phyloP scores from a whole-genome alignment of 2,329 filamentous ascomycete species.

The Polytolypa hystricis region DNA sequence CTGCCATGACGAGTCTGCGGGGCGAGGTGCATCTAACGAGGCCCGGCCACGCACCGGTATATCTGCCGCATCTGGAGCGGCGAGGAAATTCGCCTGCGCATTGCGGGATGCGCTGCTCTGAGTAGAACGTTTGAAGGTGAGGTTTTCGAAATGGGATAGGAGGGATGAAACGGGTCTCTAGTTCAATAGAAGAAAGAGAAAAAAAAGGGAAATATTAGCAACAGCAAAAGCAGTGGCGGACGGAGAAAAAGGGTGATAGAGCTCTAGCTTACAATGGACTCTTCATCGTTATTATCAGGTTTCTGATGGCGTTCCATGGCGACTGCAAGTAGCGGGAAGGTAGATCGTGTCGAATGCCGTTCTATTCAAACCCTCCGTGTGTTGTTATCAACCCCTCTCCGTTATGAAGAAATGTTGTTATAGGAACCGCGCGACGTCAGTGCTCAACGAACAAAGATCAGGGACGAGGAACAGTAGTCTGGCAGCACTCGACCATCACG shows the following conservation, averaged over 20 bases:
- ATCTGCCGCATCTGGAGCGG: conserved; percentile 23
- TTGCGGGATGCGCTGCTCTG: conserved; percentile 17
- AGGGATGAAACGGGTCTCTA: conserved; percentile 39
- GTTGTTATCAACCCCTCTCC: no score
- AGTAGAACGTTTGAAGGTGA: conserved; percentile 22
- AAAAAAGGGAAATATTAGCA: no score
- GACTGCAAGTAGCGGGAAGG: no score
- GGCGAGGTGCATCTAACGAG: conserved; percentile 33
- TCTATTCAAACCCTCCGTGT: no score
- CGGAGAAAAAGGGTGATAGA: conserved; percentile 9
- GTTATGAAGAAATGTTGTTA: no score
- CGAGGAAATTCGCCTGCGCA: conserved; percentile 18
- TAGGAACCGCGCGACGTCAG: no score
- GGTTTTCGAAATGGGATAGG: conserved; percentile 38
- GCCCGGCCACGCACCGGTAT: conserved; percentile 20
- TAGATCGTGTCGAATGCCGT: no score
- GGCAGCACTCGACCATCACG: no score
- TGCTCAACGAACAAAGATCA: no score
- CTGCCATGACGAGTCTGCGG: conserved; percentile 29
- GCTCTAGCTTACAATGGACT: conserved; percentile 28
- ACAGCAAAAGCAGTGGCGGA: conserved; percentile 8
- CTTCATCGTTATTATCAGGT: conserved; percentile 25
- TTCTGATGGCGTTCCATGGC: conserved; percentile 28
- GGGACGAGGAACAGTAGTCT: no score
- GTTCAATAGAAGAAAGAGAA: conserved; percentile 6